These are phyloP conservation scores for Beauveria brongniartii DNA, from an alignment of 2,329 filamentous ascomycete genomes.

Conservation along the genomic window DNA sequence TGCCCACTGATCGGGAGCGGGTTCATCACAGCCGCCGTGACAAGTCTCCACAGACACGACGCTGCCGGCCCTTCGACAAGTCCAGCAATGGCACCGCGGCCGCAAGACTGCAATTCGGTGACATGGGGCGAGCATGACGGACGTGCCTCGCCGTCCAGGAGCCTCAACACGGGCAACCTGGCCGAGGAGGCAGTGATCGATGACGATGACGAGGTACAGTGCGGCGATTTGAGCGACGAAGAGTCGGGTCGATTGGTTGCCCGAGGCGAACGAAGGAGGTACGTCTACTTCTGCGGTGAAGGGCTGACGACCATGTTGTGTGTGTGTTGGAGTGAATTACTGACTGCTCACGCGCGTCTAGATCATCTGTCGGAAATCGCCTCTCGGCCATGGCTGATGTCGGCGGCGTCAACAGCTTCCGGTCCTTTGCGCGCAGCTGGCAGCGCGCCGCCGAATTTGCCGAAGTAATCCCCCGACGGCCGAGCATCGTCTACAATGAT, in stretches of 20 bases:
- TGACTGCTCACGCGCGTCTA: constrained; percentile 19
- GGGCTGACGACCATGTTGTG: background rate
- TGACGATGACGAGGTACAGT: constrained; percentile 28
- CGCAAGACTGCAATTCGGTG: background rate
- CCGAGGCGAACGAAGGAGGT: constrained; percentile 25
- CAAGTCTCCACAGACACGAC: background rate
- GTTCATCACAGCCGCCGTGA: background rate
- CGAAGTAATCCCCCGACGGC: constrained; percentile 74
- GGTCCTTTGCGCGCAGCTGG: constrained; percentile 89
- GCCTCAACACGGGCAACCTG: constrained; percentile 30
- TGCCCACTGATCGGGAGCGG: background rate
- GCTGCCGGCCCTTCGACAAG: background rate
- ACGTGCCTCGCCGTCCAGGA: background rate
- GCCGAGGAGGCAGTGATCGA: constrained; percentile 39
- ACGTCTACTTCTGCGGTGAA: background rate
- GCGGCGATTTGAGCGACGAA: constrained; percentile 18
- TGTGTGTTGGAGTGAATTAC: background rate
- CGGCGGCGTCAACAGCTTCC: constrained; percentile 87
- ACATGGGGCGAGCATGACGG: background rate
- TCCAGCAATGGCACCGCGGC: background rate
- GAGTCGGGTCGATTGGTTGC: constrained; percentile 19
- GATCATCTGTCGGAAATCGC: constrained; percentile 51
- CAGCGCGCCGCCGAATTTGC: constrained; percentile 82
- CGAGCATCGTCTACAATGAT: constrained; percentile 61
- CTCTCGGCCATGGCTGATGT: constrained; percentile 57